phyloP scores from a whole-genome alignment of 2,329 filamentous ascomycete species.

The Tothia fuscella region DNA sequence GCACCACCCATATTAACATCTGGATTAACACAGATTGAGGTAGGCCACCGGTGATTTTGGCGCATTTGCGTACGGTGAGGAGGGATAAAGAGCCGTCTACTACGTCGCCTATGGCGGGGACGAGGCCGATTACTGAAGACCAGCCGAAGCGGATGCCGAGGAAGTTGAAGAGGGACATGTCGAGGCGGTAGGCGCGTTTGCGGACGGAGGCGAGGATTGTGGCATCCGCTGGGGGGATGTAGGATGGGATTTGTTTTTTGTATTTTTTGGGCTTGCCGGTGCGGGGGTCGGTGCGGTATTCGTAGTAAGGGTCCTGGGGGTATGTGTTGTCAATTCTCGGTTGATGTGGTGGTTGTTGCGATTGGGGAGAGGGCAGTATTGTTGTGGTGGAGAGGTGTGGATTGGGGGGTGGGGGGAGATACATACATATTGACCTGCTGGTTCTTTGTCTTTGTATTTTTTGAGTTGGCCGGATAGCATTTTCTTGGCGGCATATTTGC shows the following conservation, averaged over 20 bases:
- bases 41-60: constrained; percentile 65
- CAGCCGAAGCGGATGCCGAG: constrained; percentile 79
- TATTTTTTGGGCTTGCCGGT: constrained; percentile 69
- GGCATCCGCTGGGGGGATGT: constrained; percentile 71
- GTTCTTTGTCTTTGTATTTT: constrained; percentile 34
- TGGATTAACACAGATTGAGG: constrained; percentile 45
- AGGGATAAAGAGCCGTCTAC: constrained; percentile 63
- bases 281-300: constrained; percentile 62
- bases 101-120: constrained; percentile 74
- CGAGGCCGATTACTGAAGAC: constrained; percentile 71
- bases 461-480: constrained; percentile 35
- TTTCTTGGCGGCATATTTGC: constrained; percentile 39
- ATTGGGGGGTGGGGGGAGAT: background rate
- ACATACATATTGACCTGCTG: constrained; percentile 29
- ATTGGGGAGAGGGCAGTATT: constrained; percentile 8
- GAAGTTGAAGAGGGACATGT: constrained; percentile 72
- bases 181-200: constrained; percentile 70
- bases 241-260: constrained; percentile 72
- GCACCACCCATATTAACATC: constrained; percentile 70
- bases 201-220: constrained; percentile 78
- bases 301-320: constrained; percentile 87
- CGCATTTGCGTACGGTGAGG: constrained; percentile 62
- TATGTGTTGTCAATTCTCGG: no score
- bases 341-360: background rate
- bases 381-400: constrained; percentile 7